Conservation (phyloP, 139 green algal genomes). For the Astrephomene gubernaculifera region DNA sequence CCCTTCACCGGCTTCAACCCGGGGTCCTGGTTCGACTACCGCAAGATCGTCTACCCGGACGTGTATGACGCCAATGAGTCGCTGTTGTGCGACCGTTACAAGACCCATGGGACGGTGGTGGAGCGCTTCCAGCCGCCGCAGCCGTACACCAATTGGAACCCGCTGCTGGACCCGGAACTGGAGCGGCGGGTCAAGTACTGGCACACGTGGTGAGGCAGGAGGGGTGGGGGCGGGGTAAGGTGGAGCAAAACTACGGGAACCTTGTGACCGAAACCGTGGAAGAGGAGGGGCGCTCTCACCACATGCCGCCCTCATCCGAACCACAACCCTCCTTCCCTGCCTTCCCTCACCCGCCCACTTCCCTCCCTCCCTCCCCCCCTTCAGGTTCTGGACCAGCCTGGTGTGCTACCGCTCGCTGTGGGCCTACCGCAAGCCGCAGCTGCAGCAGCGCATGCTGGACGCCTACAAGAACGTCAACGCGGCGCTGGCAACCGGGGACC, state of each 20-base stretch:
- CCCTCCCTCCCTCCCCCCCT: not conserved
- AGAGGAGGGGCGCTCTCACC: too few relatives aligned
- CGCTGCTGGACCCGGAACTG: constrained; percentile 28
- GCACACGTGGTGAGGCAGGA: not conserved
- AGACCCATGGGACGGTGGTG: constrained; percentile 9
- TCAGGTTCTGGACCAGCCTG: constrained; percentile 1
- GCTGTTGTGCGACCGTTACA: constrained; percentile 19
- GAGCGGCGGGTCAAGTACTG: constrained; percentile 15
- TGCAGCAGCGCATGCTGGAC: constrained; percentile 8
- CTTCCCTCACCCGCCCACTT: not conserved
- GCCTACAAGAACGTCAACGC: constrained; percentile 45
- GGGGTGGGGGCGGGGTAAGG: too few relatives aligned
- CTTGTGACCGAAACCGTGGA: too few relatives aligned
- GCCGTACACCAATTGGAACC: constrained; percentile 1
- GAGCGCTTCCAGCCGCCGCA: constrained; percentile 16
- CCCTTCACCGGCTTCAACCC: not conserved
- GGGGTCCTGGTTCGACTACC: constrained; percentile 34
- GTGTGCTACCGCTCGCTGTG: constrained; percentile 4
- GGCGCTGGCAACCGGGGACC: constrained; percentile 29
- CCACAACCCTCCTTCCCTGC: not conserved
- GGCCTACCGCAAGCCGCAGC: not conserved
- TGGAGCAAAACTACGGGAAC: too few relatives aligned
- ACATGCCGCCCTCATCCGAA: too few relatives aligned
- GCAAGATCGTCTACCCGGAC: constrained; percentile 28
- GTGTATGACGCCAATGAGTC: constrained; percentile 35